Conservation (phyloP, 495 filamentous ascomycete genomes). For the Chlorociboria aeruginascens region DNA sequence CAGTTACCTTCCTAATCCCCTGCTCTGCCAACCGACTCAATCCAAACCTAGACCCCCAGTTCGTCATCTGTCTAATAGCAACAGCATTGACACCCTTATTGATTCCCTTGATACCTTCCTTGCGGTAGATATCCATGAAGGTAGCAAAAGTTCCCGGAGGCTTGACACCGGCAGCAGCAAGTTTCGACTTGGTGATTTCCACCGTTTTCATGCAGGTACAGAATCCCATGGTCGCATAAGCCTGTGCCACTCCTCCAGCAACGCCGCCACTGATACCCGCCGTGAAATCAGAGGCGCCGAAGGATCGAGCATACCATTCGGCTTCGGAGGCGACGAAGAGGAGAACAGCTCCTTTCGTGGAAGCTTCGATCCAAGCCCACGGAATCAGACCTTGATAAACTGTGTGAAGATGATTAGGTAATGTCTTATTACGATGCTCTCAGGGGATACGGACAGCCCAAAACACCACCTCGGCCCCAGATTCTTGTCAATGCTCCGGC, state of each 20-base stretch:
- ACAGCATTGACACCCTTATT: conserved; percentile 98
- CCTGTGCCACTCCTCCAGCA: conserved; percentile 88
- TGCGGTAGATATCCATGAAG: conserved; percentile 94
- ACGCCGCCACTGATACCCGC: conserved; percentile 88
- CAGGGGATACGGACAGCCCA: conserved; percentile 69
- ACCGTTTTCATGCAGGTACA: conserved; percentile 99
- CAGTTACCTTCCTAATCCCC: conserved; percentile 67
- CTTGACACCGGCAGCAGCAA: conserved; percentile 70
- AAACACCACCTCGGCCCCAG: conserved; percentile 86
- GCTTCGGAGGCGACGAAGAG: conserved; percentile 98
- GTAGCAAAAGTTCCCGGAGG: conserved; percentile 80
- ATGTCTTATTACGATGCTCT: not conserved
- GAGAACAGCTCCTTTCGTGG: conserved; percentile 96
- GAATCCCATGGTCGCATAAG: conserved; percentile 99
- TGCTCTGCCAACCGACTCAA: conserved; percentile 81
- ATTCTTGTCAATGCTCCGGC: conserved; percentile 67
- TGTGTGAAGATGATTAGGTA: conserved; percentile 24
- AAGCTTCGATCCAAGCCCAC: conserved; percentile 99
- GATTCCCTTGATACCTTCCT: conserved; percentile 90
- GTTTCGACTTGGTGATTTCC: conserved; percentile 97
- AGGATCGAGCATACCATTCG: conserved; percentile 75
- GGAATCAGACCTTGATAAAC: conserved; percentile 99
- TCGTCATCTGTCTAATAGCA: conserved; percentile 96
- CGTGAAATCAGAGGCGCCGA: conserved; percentile 76
- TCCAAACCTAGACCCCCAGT: conserved; percentile 96